A percentile compares a stretch with the other conserved stretches of the same genome.
These are phyloP conservation scores for Gossypium davidsonii DNA, from an alignment of 441 rosid species.

Conservation along the genomic window DNA sequence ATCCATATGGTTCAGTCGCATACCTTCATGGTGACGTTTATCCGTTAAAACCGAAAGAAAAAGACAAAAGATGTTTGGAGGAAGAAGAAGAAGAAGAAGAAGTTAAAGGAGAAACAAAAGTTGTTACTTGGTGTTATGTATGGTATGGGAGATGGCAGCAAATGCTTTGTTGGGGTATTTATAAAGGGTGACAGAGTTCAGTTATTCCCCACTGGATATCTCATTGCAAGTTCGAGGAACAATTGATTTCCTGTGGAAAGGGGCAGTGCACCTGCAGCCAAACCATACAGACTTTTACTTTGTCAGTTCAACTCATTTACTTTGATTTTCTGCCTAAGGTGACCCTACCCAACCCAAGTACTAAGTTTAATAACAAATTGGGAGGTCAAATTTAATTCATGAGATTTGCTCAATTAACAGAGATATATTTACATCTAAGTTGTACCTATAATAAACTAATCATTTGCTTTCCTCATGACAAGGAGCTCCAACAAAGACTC, in stretches of 20 bases:
- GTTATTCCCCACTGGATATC: background rate
- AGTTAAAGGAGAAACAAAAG: background rate
- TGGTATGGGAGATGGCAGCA: background rate
- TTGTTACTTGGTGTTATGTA: background rate
- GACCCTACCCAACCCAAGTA: background rate
- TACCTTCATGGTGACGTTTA: constrained; percentile 2
- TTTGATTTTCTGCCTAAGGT: background rate
- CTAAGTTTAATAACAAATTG: background rate
- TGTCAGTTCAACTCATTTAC: background rate
- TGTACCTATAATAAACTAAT: background rate
- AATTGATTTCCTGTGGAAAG: background rate
- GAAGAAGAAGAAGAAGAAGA: background rate
- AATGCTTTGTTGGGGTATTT: background rate
- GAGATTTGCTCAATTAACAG: background rate
- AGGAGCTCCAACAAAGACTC: background rate
- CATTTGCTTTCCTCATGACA: background rate
- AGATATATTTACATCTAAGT: background rate
- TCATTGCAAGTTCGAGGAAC: background rate
- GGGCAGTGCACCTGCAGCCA: background rate
- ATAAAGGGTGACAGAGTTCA: background rate
- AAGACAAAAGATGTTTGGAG: background rate
- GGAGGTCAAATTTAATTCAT: background rate
- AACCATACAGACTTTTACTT: background rate
- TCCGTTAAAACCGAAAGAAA: background rate
- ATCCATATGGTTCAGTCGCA: background rate